Conservation (phyloP, 352 stramenopile genomes). For the Phytophthora colocasiae region DNA sequence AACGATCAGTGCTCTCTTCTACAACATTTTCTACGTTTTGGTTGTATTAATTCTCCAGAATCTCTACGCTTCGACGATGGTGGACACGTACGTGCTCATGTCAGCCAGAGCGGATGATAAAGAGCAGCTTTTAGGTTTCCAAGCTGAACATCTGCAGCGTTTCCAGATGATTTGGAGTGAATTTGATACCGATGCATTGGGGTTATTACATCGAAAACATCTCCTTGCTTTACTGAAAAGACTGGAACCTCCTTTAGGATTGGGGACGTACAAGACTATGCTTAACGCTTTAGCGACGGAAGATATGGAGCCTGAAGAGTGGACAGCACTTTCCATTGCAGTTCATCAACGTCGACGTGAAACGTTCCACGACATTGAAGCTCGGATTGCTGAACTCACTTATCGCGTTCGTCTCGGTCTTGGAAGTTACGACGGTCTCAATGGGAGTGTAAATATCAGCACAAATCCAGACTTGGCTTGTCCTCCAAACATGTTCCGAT, state of each 20-base stretch:
- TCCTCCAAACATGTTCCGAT: conserved; percentile 75
- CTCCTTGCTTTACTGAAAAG: conserved; percentile 62
- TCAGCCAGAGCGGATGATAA: conserved; percentile 71
- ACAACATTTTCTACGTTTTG: conserved; percentile 83
- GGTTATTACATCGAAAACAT: conserved; percentile 78
- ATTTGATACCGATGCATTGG: conserved; percentile 77
- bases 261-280: conserved; percentile 51
- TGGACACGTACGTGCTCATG: conserved; percentile 84
- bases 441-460: conserved; percentile 22
- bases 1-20: conserved; percentile 72
- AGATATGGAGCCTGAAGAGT: conserved; percentile 43
- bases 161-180: conserved; percentile 80
- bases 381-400: conserved; percentile 68
- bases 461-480: conserved; percentile 31
- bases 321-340: conserved; percentile 25
- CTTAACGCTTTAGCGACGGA: conserved; percentile 43
- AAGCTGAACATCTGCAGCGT: conserved; percentile 58
- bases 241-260: conserved; percentile 61
- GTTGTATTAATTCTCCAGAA: conserved; percentile 85
- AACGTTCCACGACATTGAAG: conserved; percentile 76
- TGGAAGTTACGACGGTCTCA: conserved; percentile 55
- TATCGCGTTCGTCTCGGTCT: conserved; percentile 69
- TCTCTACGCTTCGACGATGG: conserved; percentile 82
- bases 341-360: conserved; percentile 61
- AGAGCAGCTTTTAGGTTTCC: conserved; percentile 70